Conservation (phyloP, 139 green algal species). For the Dunaliella sp. region DNA sequence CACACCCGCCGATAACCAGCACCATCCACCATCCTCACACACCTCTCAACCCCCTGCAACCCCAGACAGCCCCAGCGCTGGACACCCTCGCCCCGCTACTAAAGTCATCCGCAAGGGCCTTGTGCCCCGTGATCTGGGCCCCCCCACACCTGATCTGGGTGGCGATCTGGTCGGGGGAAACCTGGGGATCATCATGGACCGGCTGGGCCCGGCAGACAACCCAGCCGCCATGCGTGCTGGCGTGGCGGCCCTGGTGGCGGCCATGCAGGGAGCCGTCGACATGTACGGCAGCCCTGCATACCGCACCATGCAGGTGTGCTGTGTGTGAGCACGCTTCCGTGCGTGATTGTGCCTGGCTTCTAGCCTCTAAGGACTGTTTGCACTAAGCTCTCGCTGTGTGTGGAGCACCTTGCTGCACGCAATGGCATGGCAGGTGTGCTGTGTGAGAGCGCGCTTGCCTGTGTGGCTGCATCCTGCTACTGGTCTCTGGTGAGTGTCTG, state of each 20-base stretch:
- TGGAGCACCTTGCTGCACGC: too few relatives aligned
- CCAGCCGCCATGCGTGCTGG: constrained; percentile 19
- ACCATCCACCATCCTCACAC: not conserved
- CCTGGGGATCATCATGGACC: constrained; percentile 14
- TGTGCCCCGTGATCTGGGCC: not conserved
- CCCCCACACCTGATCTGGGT: not conserved
- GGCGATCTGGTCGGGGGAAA: constrained; percentile 8
- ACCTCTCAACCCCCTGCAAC: too few relatives aligned
- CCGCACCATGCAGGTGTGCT: constrained; percentile 24
- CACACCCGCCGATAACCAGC: not conserved
- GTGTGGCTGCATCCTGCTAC: too few relatives aligned
- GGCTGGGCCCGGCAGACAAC: not conserved
- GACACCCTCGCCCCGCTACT: not conserved
- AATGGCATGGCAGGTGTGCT: too few relatives aligned
- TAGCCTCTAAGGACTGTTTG: too few relatives aligned
- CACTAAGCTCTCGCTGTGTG: too few relatives aligned
- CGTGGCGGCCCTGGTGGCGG: constrained; percentile 31
- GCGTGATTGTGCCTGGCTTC: too few relatives aligned
- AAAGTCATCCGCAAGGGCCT: not conserved
- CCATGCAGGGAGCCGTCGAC: constrained; percentile 23
- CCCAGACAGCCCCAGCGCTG: not conserved
- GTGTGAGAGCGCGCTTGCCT: too few relatives aligned
- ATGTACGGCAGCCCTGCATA: constrained; percentile 36
- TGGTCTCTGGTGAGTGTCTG: too few relatives aligned
- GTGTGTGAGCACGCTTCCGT: too few relatives aligned